Base-by-base conservation (phyloP, 2,329 filamentous ascomycete genomes). In the Penicillium sclerotigenum region DNA sequence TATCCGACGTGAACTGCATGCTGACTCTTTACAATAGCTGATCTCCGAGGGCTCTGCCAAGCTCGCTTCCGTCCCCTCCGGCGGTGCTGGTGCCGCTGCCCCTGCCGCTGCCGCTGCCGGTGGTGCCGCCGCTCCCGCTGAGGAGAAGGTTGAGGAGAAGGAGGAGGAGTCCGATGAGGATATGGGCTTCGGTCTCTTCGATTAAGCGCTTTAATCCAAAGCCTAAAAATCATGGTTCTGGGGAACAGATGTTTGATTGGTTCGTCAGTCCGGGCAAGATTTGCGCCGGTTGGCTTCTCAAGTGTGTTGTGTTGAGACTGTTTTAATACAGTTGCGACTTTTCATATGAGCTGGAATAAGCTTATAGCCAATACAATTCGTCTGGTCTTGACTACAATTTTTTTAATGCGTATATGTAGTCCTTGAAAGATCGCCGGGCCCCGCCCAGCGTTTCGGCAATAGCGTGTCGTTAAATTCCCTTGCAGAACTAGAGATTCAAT, bases 31-130 rank as follows among this genome's bases (percentile, higher is more conserved):
- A 33, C 7, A 62, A 62, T 70, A 97, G 94, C 83, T 99, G 80
- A 97, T 99, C 79, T 72, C 90, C 72, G 86, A 92, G 80, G 94
- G 94, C 76, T 86, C 89, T 67, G 74, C 82, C 80, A 99, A 99
- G 88, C 91, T 99, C 73, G 94, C 94, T 71, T 97, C 93, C 80
- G 93, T 99, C 75, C 92, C 94, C 79, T 91, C 90, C 73, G 94
- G 92, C 73, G 92, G 92, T 79, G 81, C 81, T 72, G 82, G 81
- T 71, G 83, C 62, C 59, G 66, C 68, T 37, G 59, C 67, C 50
- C 56, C 69, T 47, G 54, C 75, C 67, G 79, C 82, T 77, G 85
- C 80, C 75, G 88, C 80, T 74, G 89, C 81, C 73, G 88, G 80
- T 71, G 87, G 81, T 68, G 87, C 80, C 67, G 88, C 81, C 69